phyloP scores from a whole-genome alignment of 495 filamentous ascomycete species.

The Lichenothelia convexa region DNA sequence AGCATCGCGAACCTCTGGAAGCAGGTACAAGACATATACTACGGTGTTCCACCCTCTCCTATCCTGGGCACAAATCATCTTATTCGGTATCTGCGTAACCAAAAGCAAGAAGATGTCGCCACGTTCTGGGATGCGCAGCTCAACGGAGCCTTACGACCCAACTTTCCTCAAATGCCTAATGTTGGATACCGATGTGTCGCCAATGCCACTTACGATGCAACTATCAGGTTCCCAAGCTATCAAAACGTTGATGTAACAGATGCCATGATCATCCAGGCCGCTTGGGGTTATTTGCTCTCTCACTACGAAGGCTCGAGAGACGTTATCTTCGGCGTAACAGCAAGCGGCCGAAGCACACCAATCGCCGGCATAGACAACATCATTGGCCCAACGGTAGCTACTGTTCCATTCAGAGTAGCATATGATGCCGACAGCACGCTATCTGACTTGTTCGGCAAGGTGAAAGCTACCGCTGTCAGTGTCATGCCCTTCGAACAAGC shows the following conservation, averaged over 20 bases:
- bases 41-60: too few species aligned
- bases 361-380: conserved; percentile 47
- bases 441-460: conserved; percentile 26
- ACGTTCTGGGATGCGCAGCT: conserved; percentile 1
- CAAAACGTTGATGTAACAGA: neutral
- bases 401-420: conserved; percentile 51
- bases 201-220: conserved; percentile 16
- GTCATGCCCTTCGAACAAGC: conserved; percentile 41
- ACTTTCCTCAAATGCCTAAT: neutral
- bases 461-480: conserved; percentile 37
- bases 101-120: neutral
- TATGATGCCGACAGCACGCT: too few species aligned
- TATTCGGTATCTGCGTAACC: too few species aligned
- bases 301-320: conserved; percentile 44
- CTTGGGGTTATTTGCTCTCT: conserved; percentile 45
- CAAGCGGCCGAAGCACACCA: conserved; percentile 54
- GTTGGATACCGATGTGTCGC: conserved; percentile 22
- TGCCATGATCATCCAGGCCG: conserved; percentile 45
- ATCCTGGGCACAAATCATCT: too few species aligned
- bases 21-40: conserved; percentile 25
- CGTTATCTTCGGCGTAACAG: conserved; percentile 54
- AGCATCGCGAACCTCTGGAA: conserved; percentile 52
- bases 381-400: conserved; percentile 52
- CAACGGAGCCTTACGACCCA: neutral
- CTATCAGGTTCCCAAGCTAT: neutral